Evolutionary conservation across 140 eudicot genomes (phyloP), one percentile per base, ranked within the genome.

Genomic region (Stevia rebaudiana): DNA sequence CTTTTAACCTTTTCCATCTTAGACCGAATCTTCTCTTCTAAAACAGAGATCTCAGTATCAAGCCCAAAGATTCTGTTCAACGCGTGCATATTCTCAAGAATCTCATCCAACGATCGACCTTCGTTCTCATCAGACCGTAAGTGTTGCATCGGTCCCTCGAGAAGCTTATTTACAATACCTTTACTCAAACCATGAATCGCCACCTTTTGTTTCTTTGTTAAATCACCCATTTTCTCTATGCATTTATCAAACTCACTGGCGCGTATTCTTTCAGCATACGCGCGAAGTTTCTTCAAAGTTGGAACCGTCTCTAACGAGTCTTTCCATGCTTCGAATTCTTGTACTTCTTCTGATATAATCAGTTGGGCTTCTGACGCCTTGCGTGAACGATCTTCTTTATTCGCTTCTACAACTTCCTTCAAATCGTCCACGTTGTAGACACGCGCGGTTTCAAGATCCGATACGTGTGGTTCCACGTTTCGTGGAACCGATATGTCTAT

Each of bases 121-220:
- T 81, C 95, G n/a, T 0, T 60, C 18, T 84, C 95, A 68, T 84
- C 85, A 43, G 87, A 79, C 63, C 94, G 70, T 67, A 89, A 59
- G 67, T 89, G 97, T 53, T 83, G 86, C 95, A 89, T 86, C 16
- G 97, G 97, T 19, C 97, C 97, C 35, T 86, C 92, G 6, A 89
- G 95, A 35, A 89, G 82, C 65, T 79, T 86, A 75, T 89, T 89
- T 42, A 82, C 87, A 41, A 89, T 86, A 23, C 87, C 87, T 47
- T 53, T 21, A 72, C 94, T 86, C 37, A 89, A 81, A 64, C 80
- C 87, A 44, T 83, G 69, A 44, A 86, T 66, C 3, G 94, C 97
- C 25, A 52, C 72, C 81, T 81, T 86, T 74, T 86, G 52, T 63
- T 81, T 79, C 80, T 75, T 71, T 0, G 94, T 42, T 22, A 86